These are phyloP conservation scores for Tricholoma sp. DNA, from an alignment of 768 basidiomycete species.

Conservation along the genomic window DNA sequence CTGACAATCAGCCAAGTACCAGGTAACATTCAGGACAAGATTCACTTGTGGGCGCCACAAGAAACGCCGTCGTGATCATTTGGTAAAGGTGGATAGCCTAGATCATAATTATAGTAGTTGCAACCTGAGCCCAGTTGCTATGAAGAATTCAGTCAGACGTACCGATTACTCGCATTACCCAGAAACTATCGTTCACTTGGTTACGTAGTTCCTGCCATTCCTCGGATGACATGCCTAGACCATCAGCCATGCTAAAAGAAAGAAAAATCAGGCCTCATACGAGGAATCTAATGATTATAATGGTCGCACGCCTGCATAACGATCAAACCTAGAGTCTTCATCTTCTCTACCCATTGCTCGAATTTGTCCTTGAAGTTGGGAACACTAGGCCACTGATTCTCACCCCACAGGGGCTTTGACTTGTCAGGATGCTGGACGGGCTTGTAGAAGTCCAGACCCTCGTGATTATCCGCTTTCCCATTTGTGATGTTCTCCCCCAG, in stretches of 20 bases:
- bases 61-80: slow-evolving; percentile 76
- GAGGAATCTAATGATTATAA: neutral
- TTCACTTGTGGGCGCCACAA: slow-evolving; percentile 86
- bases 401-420: slow-evolving; percentile 69
- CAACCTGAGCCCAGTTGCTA: neutral
- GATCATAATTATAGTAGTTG: neutral
- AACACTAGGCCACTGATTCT: slow-evolving; percentile 78
- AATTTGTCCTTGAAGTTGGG: slow-evolving; percentile 59
- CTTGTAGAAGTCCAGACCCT: slow-evolving; percentile 78
- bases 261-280: too few relatives aligned
- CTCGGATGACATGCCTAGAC: slow-evolving; percentile 63
- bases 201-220: slow-evolving; percentile 68
- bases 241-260: slow-evolving; percentile 65
- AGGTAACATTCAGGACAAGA: neutral
- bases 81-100: slow-evolving; percentile 86
- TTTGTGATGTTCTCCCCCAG: slow-evolving; percentile 84
- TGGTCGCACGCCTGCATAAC: slow-evolving; percentile 81
- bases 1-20: neutral
- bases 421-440: slow-evolving; percentile 69
- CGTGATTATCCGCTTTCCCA: slow-evolving; percentile 80
- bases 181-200: slow-evolving; percentile 81
- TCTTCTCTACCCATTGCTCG: slow-evolving; percentile 76
- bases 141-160: slow-evolving; percentile 1
- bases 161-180: slow-evolving; percentile 87
- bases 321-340: slow-evolving; percentile 75